These are phyloP conservation scores for Botrytis sinoallii DNA, from an alignment of 2,329 filamentous ascomycete genomes.

Conservation along the genomic window DNA sequence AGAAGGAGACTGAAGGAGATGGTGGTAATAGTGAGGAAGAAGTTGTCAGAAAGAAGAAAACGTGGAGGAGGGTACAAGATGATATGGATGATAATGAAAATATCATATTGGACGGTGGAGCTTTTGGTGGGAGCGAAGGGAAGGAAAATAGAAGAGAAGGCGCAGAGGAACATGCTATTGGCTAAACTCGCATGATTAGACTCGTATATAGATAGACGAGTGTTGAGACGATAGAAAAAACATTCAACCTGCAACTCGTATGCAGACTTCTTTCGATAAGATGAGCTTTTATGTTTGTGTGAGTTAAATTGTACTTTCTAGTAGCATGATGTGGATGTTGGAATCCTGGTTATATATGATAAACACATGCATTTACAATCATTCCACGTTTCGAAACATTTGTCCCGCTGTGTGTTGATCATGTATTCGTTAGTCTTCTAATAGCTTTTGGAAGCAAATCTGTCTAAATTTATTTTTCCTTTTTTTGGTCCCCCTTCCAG, in stretches of 20 bases:
- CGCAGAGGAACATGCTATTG: conserved; percentile 16
- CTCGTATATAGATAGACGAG: not conserved
- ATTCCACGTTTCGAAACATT: not conserved
- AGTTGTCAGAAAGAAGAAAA: conserved; percentile 32
- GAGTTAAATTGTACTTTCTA: not conserved
- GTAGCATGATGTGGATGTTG: not conserved
- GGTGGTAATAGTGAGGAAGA: conserved; percentile 18
- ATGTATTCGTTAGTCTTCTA: not conserved
- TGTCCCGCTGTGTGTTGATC: not conserved
- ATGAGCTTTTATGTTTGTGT: not conserved
- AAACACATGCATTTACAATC: not conserved
- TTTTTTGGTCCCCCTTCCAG: not conserved
- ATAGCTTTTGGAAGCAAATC: not conserved
- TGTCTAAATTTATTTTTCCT: not conserved
- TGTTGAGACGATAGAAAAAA: not conserved
- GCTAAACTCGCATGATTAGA: not conserved
- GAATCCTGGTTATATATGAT: not conserved
- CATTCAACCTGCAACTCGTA: too few species aligned
- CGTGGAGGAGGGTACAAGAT: conserved; percentile 44
- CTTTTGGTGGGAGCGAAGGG: conserved; percentile 29
- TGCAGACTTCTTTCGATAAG: not conserved
- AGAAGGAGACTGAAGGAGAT: conserved; percentile 20
- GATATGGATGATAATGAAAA: conserved; percentile 43
- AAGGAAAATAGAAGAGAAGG: conserved; percentile 24
- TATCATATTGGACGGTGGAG: conserved; percentile 42